Percentiles rank a stretch among this genome's conserved stretches.
phyloP scores from a whole-genome alignment of 805 yeast species.

The Candida nonsorbophila region DNA sequence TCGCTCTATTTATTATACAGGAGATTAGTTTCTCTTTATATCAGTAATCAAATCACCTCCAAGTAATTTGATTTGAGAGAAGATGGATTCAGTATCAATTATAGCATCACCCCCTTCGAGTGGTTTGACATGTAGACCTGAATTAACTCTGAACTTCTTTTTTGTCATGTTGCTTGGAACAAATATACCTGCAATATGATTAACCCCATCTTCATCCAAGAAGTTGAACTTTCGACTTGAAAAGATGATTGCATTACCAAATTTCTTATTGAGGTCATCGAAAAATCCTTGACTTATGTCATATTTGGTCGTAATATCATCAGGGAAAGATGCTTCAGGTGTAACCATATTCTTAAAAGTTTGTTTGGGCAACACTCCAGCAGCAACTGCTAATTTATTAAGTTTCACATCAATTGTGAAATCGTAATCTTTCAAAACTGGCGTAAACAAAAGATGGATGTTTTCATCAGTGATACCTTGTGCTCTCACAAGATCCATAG shows the following conservation, averaged over 20 bases:
- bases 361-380: slow-evolving; percentile 50
- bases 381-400: slow-evolving; percentile 35
- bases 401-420: slow-evolving; percentile 61
- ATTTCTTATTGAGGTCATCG: slow-evolving; percentile 56
- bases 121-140: slow-evolving; percentile 72
- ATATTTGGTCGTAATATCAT: slow-evolving; percentile 40
- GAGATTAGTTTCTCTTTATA: neutral
- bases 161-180: slow-evolving; percentile 57
- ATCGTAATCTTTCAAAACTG: slow-evolving; percentile 82
- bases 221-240: slow-evolving; percentile 56
- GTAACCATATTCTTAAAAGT: slow-evolving; percentile 59
- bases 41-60: slow-evolving; percentile 56
- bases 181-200: slow-evolving; percentile 76
- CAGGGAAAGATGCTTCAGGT: slow-evolving; percentile 38
- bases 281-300: slow-evolving; percentile 62
- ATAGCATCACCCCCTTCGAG: slow-evolving; percentile 47
- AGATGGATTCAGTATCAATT: slow-evolving; percentile 67
- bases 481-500: slow-evolving; percentile 46
- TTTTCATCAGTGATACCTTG: slow-evolving; percentile 37
- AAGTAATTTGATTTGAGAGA: slow-evolving; percentile 61
- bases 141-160: slow-evolving; percentile 71
- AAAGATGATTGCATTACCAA: slow-evolving; percentile 63
- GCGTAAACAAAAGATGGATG: slow-evolving; percentile 61
- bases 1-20: neutral
- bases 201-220: slow-evolving; percentile 48